Conservation (phyloP, 495 filamentous ascomycete genomes). For the Neurospora sp. region DNA sequence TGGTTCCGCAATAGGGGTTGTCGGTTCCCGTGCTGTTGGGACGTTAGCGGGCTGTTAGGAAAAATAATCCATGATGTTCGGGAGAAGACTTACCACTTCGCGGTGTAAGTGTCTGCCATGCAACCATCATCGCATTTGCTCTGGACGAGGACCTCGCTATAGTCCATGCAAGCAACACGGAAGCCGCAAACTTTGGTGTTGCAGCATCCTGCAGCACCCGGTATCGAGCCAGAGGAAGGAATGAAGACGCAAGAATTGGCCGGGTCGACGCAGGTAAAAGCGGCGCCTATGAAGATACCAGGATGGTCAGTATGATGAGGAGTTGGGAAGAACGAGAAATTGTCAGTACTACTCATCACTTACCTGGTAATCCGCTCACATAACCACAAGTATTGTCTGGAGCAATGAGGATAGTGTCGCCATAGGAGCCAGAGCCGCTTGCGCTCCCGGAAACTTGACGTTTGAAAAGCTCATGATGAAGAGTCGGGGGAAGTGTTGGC, state of each 20-base stretch:
- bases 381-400: conserved; percentile 43
- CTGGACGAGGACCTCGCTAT: conserved; percentile 6
- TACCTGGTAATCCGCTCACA: conserved; percentile 27
- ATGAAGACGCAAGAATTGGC: conserved; percentile 23
- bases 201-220: conserved; percentile 32
- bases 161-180: conserved; percentile 23
- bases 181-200: conserved; percentile 16
- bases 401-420: conserved; percentile 28
- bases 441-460: conserved; percentile 11
- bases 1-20: conserved; percentile 28
- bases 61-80: conserved; percentile 2
- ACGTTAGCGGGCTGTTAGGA: not conserved
- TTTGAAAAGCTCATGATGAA: conserved; percentile 18
- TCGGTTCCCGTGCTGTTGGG: conserved; percentile 14
- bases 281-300: conserved; percentile 17
- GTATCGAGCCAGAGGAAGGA: conserved; percentile 8
- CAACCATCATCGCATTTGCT: conserved; percentile 29
- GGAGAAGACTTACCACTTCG: conserved; percentile 27
- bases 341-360: not conserved
- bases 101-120: conserved; percentile 20
- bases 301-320: not conserved
- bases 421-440: conserved; percentile 3
- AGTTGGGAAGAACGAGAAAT: not conserved
- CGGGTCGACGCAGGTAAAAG: conserved; percentile 22
- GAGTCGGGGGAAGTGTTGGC: conserved; percentile 26